Percentiles rank a stretch among this genome's conserved stretches.
These are phyloP conservation scores for Rhodotorula sp. DNA, from an alignment of 1,284 basidiomycete species.

Conservation along the genomic window DNA sequence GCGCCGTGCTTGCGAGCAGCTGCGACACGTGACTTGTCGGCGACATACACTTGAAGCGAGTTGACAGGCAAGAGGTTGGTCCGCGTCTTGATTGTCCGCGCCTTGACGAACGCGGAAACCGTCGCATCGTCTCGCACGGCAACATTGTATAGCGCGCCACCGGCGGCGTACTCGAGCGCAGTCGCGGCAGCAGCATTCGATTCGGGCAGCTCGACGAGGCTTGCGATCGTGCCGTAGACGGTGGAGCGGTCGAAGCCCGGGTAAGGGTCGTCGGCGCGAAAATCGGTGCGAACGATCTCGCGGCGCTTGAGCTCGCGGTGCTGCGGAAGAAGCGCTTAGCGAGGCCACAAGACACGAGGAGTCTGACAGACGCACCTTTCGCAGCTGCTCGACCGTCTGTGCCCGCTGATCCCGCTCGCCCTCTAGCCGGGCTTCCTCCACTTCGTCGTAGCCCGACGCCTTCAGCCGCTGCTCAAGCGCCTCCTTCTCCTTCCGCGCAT, in stretches of 20 bases:
- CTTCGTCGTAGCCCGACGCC: constrained; percentile 73
- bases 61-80: constrained; percentile 86
- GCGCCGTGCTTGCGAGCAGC: constrained; percentile 58
- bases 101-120: constrained; percentile 79
- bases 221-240: constrained; percentile 70
- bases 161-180: constrained; percentile 90
- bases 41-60: constrained; percentile 75
- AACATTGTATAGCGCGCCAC: constrained; percentile 82
- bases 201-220: constrained; percentile 63
- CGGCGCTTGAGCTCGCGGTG: constrained; percentile 25
- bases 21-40: constrained; percentile 56
- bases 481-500: constrained; percentile 63
- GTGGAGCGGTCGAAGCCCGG: constrained; percentile 79
- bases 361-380: constrained; percentile 49
- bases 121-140: constrained; percentile 86
- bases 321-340: constrained; percentile 2
- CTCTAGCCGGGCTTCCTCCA: constrained; percentile 69
- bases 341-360: background rate
- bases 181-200: constrained; percentile 64
- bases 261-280: constrained; percentile 43
- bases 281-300: constrained; percentile 49
- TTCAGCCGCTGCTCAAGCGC: constrained; percentile 59
- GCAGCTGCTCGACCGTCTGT: constrained; percentile 8
- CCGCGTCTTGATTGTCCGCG: constrained; percentile 81
- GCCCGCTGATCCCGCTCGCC: constrained; percentile 46